phyloP scores from a whole-genome alignment of 108 stramenopile genomes.

The Chaetoceros tenuissimus region DNA sequence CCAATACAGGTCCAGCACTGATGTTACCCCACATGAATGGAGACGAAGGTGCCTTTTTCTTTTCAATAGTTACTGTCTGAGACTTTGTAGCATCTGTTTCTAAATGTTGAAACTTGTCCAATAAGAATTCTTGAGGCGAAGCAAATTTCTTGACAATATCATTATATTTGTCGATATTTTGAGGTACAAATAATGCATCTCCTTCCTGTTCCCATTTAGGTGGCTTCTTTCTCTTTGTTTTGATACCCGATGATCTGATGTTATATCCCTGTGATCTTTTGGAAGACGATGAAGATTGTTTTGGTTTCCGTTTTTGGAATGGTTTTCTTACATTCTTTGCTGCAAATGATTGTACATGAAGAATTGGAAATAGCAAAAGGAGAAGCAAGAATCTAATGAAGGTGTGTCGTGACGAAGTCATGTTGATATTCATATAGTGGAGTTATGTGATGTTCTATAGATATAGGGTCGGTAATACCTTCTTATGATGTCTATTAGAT shows the following conservation, averaged over 20 bases:
- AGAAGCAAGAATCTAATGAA: too few species aligned
- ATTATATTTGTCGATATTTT: constrained; percentile 5
- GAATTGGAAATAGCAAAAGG: too few species aligned
- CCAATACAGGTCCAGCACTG: constrained; percentile 52
- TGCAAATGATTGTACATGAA: too few species aligned
- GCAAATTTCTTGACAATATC: neutral
- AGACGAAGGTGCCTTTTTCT: constrained; percentile 1
- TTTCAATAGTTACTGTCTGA: neutral
- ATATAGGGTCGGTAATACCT: too few species aligned
- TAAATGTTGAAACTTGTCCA: neutral
- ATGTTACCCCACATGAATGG: constrained; percentile 47
- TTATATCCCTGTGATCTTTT: too few species aligned
- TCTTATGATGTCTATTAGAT: too few species aligned
- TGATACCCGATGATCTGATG: constrained; percentile 17
- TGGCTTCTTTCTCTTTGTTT: constrained; percentile 32
- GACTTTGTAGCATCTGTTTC: constrained; percentile 1
- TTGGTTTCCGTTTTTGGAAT: too few species aligned
- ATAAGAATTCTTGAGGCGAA: neutral
- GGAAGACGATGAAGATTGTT: too few species aligned
- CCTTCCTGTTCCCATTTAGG: constrained; percentile 75
- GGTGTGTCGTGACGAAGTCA: too few species aligned
- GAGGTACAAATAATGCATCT: constrained; percentile 12
- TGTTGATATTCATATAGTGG: too few species aligned
- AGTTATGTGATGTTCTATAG: too few species aligned
- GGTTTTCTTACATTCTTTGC: too few species aligned